Evolutionary conservation across 2,329 filamentous ascomycete genomes (phyloP).

Genomic region (Pyrenochaeta sp.): DNA sequence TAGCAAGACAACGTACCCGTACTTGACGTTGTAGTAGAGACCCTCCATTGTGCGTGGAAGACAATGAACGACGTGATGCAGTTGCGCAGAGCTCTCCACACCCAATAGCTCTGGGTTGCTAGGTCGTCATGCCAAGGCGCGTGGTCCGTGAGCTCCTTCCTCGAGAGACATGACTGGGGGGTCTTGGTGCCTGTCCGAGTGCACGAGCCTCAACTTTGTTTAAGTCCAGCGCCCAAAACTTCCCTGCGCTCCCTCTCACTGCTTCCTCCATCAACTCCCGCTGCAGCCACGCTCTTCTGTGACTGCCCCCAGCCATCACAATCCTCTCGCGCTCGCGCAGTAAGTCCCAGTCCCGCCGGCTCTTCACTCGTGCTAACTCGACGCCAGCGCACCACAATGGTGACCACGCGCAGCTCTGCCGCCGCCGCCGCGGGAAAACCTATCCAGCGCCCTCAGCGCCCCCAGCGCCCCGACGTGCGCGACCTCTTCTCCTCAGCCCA

Average conservation of each 20-base stretch:
- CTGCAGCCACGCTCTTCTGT: too few relatives aligned
- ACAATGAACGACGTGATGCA: too few relatives aligned
- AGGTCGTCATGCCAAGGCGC: constrained; percentile 29
- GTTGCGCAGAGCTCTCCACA: too few relatives aligned
- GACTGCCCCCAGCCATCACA: constrained; percentile 4
- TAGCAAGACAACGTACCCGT: constrained; percentile 67
- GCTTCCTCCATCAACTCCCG: too few relatives aligned
- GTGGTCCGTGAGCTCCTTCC: constrained; percentile 19
- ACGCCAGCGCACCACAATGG: constrained; percentile 22
- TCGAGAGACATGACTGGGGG: constrained; percentile 20
- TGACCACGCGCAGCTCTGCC: constrained; percentile 24
- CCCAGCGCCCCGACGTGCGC: too few relatives aligned
- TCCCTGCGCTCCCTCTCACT: constrained; percentile 8
- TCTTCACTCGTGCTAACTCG: constrained; percentile 21
- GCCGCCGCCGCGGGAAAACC: constrained; percentile 19
- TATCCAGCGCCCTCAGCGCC: too few relatives aligned
- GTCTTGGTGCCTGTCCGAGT: too few relatives aligned
- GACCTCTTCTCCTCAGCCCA: constrained; percentile 14
- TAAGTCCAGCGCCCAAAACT: constrained; percentile 23
- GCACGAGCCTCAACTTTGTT: constrained; percentile 22
- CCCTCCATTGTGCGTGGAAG: constrained; percentile 79
- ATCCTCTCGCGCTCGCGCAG: constrained; percentile 13
- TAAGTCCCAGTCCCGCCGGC: constrained; percentile 17
- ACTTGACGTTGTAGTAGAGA: constrained; percentile 92
- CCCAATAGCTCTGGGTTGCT: constrained; percentile 28